Base-by-base conservation (phyloP, 139 green algal species). In the Klebsormidium nitens region DNA sequence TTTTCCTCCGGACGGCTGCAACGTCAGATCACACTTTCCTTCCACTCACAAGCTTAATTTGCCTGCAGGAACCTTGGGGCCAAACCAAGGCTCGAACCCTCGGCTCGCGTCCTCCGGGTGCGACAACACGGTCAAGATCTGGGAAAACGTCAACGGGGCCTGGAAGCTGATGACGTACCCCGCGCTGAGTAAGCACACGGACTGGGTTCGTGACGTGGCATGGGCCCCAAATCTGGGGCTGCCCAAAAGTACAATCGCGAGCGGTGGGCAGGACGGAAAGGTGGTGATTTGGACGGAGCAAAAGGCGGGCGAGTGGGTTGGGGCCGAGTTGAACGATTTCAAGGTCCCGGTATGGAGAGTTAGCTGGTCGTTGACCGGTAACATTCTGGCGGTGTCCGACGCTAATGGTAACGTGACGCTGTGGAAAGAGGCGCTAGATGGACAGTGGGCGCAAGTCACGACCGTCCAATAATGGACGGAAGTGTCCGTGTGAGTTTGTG, bases 371-470 rank as follows among this genome's bases (percentile, higher is more conserved):
- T 78, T 90, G 2, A 95, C 88, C 17, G 95, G 95, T 55, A 90
- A 86, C 72, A 83, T 98, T 17, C 85, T 99, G 26, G 91, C 95
- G 14, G 93, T 93, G 34, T 82, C 81, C 8, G 84, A 89, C 52
- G 83, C 69, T 11, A 89, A 83, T 69, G 58, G 68, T 34, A 88
- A 87, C 52, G 91, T 98, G 0, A 93, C 84, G 6, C 72, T 98
- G 17, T 99, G 95, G 94, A 97, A 97, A 74, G 91, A 98, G 81
- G 77, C 75, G 0, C 34, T 90, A 2, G 90, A 96, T 71, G 93
- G 93, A 1, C 34, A 87, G 63, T 99, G 95, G 95, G 79, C 93
- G 72, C 85, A 96, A 68, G 65, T 98, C 37, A 47, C 52, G 17
- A 71, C 66, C 23, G 37, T 79, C 8, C 72, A 69, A 63, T 69